Evolutionary conservation across 2,329 filamentous ascomycete species (phyloP).

Genomic region (Clarireedia hainanense): DNA sequence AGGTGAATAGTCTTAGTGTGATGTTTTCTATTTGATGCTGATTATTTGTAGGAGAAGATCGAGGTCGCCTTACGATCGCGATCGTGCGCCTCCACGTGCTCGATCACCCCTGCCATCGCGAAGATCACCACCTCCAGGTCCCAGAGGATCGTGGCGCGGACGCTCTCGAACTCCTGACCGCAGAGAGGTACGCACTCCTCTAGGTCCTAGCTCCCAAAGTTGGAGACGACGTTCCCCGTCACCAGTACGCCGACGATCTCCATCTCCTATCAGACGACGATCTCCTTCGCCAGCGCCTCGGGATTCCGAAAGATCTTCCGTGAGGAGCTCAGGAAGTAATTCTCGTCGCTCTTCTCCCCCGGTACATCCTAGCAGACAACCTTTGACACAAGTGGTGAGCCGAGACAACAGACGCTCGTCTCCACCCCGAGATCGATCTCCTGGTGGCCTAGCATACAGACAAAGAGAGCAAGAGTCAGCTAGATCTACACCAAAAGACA

Average conservation of each 20-base stretch:
- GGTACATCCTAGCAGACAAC: conserved; percentile 45
- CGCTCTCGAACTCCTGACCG: conserved; percentile 47
- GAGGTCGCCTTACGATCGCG: conserved; percentile 29
- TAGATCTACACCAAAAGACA: conserved; percentile 26
- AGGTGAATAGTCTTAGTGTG: conserved; percentile 13
- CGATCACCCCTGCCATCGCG: conserved; percentile 26
- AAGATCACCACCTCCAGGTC: conserved; percentile 30
- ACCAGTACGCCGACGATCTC: conserved; percentile 32
- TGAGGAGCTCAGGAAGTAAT: conserved; percentile 47
- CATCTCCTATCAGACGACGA: conserved; percentile 17
- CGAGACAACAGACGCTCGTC: conserved; percentile 26
- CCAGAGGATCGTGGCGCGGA: conserved; percentile 25
- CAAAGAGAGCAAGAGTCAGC: conserved; percentile 24
- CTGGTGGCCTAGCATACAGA: conserved; percentile 20
- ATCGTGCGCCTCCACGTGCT: conserved; percentile 22
- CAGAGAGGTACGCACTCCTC: conserved; percentile 37
- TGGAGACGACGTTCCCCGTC: conserved; percentile 48
- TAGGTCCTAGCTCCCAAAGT: conserved; percentile 36
- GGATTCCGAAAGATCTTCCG: conserved; percentile 41
- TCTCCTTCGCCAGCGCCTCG: conserved; percentile 45
- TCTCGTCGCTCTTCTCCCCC: conserved; percentile 56
- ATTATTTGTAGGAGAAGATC: conserved; percentile 25
- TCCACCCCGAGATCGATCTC: conserved; percentile 24
- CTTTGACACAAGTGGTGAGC: conserved; percentile 31
- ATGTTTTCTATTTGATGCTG: conserved; percentile 1